Evolutionary conservation across 2,329 filamentous ascomycete genomes (phyloP), one percentile per base, ranked within the genome.

Genomic region (Venturia carpophila): DNA sequence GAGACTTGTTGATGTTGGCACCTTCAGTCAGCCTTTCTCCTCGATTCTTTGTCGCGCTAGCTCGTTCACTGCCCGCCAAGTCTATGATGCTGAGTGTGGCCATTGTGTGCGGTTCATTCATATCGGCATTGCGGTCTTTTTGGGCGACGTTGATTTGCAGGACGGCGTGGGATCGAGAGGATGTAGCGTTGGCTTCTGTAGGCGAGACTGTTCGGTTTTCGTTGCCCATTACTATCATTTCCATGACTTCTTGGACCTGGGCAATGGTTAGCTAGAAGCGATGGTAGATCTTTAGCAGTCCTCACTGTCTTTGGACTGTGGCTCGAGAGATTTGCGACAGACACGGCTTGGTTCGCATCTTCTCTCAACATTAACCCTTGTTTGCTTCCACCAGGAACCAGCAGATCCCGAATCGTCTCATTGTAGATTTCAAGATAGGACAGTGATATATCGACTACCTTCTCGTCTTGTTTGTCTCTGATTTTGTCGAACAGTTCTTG

Each of bases 341-440:
- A 94, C 9, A 99, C 94, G 13, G 90, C 86, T 74, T 96, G 91
- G 72, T 97, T 92, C 66, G 90, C 89, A 79, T 99, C 94, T 77
- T 99, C 94, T 60, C 94, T 88, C 49, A 99, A 83, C 87, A 94
- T 96, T 68, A 99, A 78, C 3, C 91, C 89, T 69, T 87, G 84
- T 77, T 92, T 94, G 76, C 87, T 90, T 45, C 88, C 90, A 30
- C 88, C 88, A 0, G 91, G 89, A n/a, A 94, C 88, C 55, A 99
- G 82, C 72, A 99, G 79, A 78, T 99, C 94, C 63, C 94, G 90
- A 71, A 99, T 99, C 0, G 92, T 97, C 79, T 99, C 94, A 74
- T 99, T 99, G 82, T 99, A 99, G 68, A 99, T 99, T 74, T 99
- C 94, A 45, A 99, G 83, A 72, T 97, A 99, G 0, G 92, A 97